Evolutionary conservation across 495 filamentous ascomycete species (phyloP).

Genomic region (Lasiosphaeris hirsuta): DNA sequence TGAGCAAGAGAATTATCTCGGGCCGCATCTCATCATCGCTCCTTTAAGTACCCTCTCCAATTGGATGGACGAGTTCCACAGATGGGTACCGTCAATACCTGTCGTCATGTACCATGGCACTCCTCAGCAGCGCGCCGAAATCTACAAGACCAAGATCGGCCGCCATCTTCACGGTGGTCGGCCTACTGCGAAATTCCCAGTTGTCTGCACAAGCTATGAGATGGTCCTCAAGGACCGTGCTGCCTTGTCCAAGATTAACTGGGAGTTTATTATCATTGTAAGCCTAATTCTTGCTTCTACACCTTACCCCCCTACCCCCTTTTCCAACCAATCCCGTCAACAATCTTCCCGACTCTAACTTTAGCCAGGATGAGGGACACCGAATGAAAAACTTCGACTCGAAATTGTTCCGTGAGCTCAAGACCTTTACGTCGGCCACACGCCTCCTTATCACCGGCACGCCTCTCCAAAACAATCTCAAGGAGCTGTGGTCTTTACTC

Average conservation of each 20-base stretch:
- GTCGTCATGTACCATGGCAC: slow-evolving; percentile 87
- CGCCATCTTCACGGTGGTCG: slow-evolving; percentile 46
- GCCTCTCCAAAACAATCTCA: slow-evolving; percentile 91
- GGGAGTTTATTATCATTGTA: slow-evolving; percentile 96
- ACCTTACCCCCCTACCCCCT: background rate
- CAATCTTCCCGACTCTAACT: slow-evolving; percentile 29
- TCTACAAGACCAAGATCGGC: slow-evolving; percentile 63
- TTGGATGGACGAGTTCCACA: slow-evolving; percentile 92
- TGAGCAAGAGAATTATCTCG: slow-evolving; percentile 74
- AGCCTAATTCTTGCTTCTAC: slow-evolving; percentile 24
- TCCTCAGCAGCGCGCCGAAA: slow-evolving; percentile 66
- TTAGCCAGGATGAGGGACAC: slow-evolving; percentile 74
- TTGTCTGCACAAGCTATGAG: slow-evolving; percentile 92
- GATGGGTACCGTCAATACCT: slow-evolving; percentile 84
- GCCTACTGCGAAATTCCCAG: slow-evolving; percentile 66
- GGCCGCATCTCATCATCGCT: slow-evolving; percentile 85
- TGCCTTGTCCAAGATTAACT: slow-evolving; percentile 73
- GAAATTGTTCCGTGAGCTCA: slow-evolving; percentile 80
- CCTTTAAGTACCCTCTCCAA: slow-evolving; percentile 90
- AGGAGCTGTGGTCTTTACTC: slow-evolving; percentile 90
- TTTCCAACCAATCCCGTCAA: background rate
- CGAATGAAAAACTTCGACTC: slow-evolving; percentile 97
- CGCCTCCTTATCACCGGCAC: slow-evolving; percentile 92
- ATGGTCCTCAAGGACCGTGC: slow-evolving; percentile 90
- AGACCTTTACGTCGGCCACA: slow-evolving; percentile 83